Base-by-base conservation (phyloP, 805 yeast species). In the Nakazawaea wyomingensis region DNA sequence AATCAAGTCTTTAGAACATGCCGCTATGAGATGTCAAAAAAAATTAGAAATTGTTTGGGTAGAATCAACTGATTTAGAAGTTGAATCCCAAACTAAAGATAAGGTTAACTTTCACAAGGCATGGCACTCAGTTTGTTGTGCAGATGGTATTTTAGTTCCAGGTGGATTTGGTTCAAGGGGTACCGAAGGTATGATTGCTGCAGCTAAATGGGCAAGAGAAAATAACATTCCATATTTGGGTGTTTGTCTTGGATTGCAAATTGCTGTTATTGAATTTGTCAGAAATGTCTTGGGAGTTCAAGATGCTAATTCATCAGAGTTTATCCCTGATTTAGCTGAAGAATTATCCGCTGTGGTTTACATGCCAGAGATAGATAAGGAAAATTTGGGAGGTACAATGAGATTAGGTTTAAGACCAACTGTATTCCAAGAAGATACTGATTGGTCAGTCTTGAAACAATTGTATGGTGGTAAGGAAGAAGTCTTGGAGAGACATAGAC, bases 161-260 rank as follows among this genome's bases (percentile, higher is more conserved):
- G 99, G 99, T 60, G 99, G 99, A 1, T 93, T 93, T 59, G 99
- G 99, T 47, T 67, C 79, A 39, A 83, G 99, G 65, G 99, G 99
- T 67, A 87, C 88, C 47, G 98, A 93, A 68, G 99, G 99, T 55
- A 93, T 93, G 99, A 74, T 93, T 61, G 70, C 86, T 30, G 99
- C 98, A 47, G 95, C 97, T 43, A 84, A 86, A 65, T 93, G 95
- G 84, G 99, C 99, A n/a, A 82, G 99, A 69, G 96, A 85, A 65
- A 88, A 88, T 69, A 77, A 83, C 57, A 77, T 88, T 46, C 99
- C 99, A 39, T 93, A 83, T 66, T 74, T 93, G 58, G 99, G 99
- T 63, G 95, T 93, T 49, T 93, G 99, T 69, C 76, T 93, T 45
- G 99, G 99, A 48, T 79, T 93, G 69, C 99, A 93, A 71, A 78